Evolutionary conservation across 805 yeast genomes (phyloP), one percentile per base, ranked within the genome.

Genomic region (Candida ipomoeae): DNA sequence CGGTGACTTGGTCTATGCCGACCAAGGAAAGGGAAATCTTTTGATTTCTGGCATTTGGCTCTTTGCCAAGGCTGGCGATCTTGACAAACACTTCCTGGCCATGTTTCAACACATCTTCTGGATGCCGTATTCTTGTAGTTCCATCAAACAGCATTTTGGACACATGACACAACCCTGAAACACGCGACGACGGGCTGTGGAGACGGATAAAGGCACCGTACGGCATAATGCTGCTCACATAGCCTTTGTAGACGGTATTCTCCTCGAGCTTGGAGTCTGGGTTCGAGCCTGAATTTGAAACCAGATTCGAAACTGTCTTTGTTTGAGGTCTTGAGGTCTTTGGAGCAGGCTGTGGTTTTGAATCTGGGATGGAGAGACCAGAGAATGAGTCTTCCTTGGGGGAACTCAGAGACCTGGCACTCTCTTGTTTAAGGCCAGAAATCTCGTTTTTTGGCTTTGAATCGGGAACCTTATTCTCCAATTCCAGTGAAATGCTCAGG

Each of bases 141-240:
- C 73, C 73, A 50, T 67, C 69, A 48, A 59, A 66, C 50, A 80
- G 72, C 32, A 91, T 73, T 40, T 83, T 85, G 0, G 96, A 88
- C 0, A 87, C 76, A 62, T 91, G 97, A 36, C 91, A 84, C 15
- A 91, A 70, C 0, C 96, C 96, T 1, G 70, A 58, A 71, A 82
- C 18, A 64, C 62, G 44, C 7, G 65, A 57, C 35, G 55, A 46
- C 35, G 61, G 59, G 46, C 55, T 50, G 29, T 61, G 49, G 46
- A 91, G 63, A 8, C 79, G 66, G 0, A 89, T 78, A 62, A 91
- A 92, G 1, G 89, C 95, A 0, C 98, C 97, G 66, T 82, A 91
- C 2, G 78, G 65, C 40, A 82, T 81, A 1, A 87, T 58, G 41
- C 79, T 80, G 43, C 73, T 74, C 2, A 92, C 85, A 23, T 55